Evolutionary conservation across 1,284 basidiomycete species (phyloP).

Genomic region (Agroathelia rolfsii): DNA sequence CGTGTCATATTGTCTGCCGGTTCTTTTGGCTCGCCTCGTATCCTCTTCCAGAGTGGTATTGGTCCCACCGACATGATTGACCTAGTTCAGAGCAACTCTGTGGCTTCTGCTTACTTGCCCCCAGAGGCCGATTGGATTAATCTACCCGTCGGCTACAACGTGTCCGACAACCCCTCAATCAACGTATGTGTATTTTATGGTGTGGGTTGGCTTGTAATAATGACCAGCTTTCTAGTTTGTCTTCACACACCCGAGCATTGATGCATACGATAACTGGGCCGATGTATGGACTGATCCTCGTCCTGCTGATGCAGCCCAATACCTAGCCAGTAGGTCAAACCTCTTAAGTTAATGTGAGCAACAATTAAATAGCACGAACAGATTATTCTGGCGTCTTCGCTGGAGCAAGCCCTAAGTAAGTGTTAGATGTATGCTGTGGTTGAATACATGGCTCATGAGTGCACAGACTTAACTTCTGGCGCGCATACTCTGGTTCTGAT

Average conservation of each 20-base stretch:
- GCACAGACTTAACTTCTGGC: slow-evolving; percentile 32
- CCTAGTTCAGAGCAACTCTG: slow-evolving; percentile 35
- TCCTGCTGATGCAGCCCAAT: slow-evolving; percentile 27
- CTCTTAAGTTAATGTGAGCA: no score
- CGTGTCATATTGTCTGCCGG: slow-evolving; percentile 31
- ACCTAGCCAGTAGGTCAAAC: no score
- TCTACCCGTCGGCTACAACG: slow-evolving; percentile 28
- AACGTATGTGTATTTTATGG: slow-evolving; percentile 18
- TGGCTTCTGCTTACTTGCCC: slow-evolving; percentile 23
- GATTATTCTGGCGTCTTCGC: slow-evolving; percentile 29
- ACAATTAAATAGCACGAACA: no score
- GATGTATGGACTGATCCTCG: slow-evolving; percentile 27
- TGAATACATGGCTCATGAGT: neutral
- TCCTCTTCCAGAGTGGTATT: slow-evolving; percentile 33
- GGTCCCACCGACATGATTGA: slow-evolving; percentile 44
- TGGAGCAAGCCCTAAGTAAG: slow-evolving; percentile 25
- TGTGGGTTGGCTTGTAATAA: neutral
- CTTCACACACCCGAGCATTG: slow-evolving; percentile 31
- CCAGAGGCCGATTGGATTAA: slow-evolving; percentile 26
- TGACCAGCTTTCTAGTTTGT: slow-evolving; percentile 19
- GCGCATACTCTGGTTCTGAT: slow-evolving; percentile 24
- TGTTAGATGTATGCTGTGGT: neutral
- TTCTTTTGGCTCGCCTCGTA: slow-evolving; percentile 28
- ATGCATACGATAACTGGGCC: slow-evolving; percentile 33
- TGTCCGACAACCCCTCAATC: slow-evolving; percentile 34